Evolutionary conservation across 305 asterid species (phyloP), one percentile per base, ranked within the genome.

Genomic region (Solanum aculeatissimum): DNA sequence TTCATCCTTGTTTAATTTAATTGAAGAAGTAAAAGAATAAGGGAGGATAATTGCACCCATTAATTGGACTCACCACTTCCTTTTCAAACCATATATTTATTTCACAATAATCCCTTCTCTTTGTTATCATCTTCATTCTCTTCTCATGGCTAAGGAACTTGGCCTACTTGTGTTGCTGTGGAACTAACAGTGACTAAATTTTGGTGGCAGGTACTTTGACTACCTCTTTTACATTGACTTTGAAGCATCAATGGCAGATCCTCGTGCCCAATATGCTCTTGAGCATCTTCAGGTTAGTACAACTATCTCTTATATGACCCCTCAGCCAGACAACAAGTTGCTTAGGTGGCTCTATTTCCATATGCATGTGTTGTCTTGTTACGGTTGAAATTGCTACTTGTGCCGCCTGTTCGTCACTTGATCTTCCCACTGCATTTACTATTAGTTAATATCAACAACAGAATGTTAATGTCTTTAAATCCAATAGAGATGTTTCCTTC

Each of bases 231-330:
- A 92, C 95, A 92, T 97, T 8, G 99, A 97, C 83, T 95, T 97
- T 80, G 98, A 95, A 90, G 98, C 98, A 43, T 95, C 98, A 0
- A 94, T 95, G 99, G 98, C 95, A 2, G 98, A 97, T 79, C 91
- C 97, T n/a, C 96, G 98, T 23, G 98, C 99, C 54, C 99, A 97
- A 85, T 74, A 87, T 79, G 98, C 98, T 53, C 86, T 97, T 19
- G 95, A 90, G 15, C 97, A 97, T 89, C 93, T 97, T 77, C 98
- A 97, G 95, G 99, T 95, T 27, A 80, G 91, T 77, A 35, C 79
- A 65, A 86, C 66, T 42, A 55, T 87, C 66, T 32, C 32, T 74
- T 3, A 14, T 57, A 51, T 49, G 82, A 51, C 65, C 82, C 66
- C 47, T 51, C 32, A 29, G 82, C 45, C 49, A 9, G 63, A 9